These are phyloP conservation scores for Aspergillus affinis DNA, from an alignment of 495 filamentous ascomycete species.

Conservation along the genomic window DNA sequence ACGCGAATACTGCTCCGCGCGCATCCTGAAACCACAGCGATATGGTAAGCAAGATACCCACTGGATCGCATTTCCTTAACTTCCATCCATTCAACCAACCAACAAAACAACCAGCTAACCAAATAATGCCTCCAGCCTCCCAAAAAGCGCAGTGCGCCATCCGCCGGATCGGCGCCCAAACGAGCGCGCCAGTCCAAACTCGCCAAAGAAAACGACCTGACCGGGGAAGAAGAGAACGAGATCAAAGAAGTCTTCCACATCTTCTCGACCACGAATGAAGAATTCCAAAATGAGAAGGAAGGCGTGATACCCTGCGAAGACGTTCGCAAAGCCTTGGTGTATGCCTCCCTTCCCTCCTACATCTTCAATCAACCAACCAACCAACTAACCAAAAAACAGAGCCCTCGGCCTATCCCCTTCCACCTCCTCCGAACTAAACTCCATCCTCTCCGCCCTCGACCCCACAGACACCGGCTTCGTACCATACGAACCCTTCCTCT, in stretches of 20 bases:
- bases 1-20: not conserved
- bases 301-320: constrained; percentile 75
- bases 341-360: constrained; percentile 26
- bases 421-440: constrained; percentile 61
- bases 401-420: constrained; percentile 71
- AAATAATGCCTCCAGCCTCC: constrained; percentile 31
- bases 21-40: not conserved
- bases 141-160: constrained; percentile 38
- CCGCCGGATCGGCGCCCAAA: constrained; percentile 34
- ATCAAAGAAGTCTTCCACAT: constrained; percentile 87
- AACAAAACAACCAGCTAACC: not conserved
- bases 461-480: constrained; percentile 77
- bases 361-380: not conserved
- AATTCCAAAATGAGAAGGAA: constrained; percentile 65
- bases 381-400: constrained; percentile 39
- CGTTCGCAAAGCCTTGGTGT: constrained; percentile 82
- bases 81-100: no score
- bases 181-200: constrained; percentile 72
- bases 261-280: constrained; percentile 60
- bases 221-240: constrained; percentile 77
- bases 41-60: constrained; percentile 2
- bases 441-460: constrained; percentile 76
- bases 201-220: constrained; percentile 83
- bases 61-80: not conserved
- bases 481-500: constrained; percentile 72